Percentiles rank a stretch among this genome's conserved stretches.
Evolutionary conservation across 768 basidiomycete species (phyloP).

Genomic region (Leccinum rimulosum): DNA sequence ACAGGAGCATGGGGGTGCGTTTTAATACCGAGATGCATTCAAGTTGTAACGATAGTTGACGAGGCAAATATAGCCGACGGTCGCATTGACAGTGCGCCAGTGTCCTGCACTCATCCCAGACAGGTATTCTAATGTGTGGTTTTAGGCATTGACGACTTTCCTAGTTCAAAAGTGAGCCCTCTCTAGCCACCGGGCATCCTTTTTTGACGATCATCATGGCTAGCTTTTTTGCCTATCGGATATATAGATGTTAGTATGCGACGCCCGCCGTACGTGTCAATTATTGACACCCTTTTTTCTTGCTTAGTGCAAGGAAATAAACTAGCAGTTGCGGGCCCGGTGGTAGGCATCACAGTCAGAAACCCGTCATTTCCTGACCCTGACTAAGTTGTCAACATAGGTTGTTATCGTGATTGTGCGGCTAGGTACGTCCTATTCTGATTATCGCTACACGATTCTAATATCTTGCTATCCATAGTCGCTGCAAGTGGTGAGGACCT

Average conservation of each 20-base stretch:
- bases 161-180: constrained; percentile 20
- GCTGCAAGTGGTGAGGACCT: constrained; percentile 24
- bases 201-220: background rate
- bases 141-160: constrained; percentile 25
- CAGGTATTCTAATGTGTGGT: background rate
- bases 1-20: constrained; percentile 27
- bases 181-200: background rate
- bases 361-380: background rate
- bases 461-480: constrained; percentile 8
- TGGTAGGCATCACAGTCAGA: constrained; percentile 11
- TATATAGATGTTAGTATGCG: constrained; percentile 20
- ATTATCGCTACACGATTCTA: background rate
- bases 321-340: constrained; percentile 11
- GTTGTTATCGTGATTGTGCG: constrained; percentile 17
- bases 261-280: background rate
- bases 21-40: background rate
- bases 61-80: constrained; percentile 11
- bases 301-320: constrained; percentile 16
- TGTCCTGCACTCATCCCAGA: background rate
- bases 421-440: constrained; percentile 11
- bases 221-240: constrained; percentile 28
- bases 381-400: constrained; percentile 8
- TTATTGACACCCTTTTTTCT: background rate
- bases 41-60: background rate
- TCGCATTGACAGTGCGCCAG: constrained; percentile 21